Conservation (phyloP, 192 early-diverging fungal genomes). For the Backusella luteola region DNA sequence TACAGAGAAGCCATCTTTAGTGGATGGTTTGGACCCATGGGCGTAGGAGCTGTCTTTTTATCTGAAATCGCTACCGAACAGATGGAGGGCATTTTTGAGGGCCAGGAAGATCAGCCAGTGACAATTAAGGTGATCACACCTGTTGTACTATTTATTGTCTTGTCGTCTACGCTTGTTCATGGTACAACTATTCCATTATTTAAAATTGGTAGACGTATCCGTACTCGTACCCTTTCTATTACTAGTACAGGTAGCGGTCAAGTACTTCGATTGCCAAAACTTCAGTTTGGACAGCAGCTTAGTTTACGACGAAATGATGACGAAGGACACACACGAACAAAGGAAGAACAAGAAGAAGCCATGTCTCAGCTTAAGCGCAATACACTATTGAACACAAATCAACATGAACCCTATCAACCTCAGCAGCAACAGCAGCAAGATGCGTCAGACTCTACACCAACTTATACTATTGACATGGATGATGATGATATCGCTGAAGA, state of each 20-base stretch:
- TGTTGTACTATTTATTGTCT: slow-evolving; percentile 70
- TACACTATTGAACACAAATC: slow-evolving; percentile 23
- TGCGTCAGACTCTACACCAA: neutral
- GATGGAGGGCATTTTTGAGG: slow-evolving; percentile 21
- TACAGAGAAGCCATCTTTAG: slow-evolving; percentile 78
- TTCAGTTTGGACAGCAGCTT: slow-evolving; percentile 31
- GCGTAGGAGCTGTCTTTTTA: slow-evolving; percentile 52
- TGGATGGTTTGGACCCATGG: slow-evolving; percentile 92
- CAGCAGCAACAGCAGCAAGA: neutral
- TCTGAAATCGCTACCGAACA: slow-evolving; percentile 43
- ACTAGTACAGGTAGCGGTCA: slow-evolving; percentile 32
- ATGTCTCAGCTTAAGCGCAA: slow-evolving; percentile 23
- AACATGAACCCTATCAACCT: neutral
- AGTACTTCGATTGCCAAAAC: slow-evolving; percentile 31
- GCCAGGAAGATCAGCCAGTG: slow-evolving; percentile 4
- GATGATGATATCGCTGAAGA: slow-evolving; percentile 23
- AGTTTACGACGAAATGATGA: slow-evolving; percentile 14
- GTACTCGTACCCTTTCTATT: slow-evolving; percentile 36
- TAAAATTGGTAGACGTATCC: slow-evolving; percentile 55
- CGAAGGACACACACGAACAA: neutral
- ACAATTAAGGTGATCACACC: slow-evolving; percentile 42
- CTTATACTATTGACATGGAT: slow-evolving; percentile 25
- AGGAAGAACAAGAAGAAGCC: neutral
- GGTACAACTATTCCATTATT: slow-evolving; percentile 81
- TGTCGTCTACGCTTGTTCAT: slow-evolving; percentile 80